Evolutionary conservation across 2,329 filamentous ascomycete genomes (phyloP).

Genomic region (Fusarium mundagurra): DNA sequence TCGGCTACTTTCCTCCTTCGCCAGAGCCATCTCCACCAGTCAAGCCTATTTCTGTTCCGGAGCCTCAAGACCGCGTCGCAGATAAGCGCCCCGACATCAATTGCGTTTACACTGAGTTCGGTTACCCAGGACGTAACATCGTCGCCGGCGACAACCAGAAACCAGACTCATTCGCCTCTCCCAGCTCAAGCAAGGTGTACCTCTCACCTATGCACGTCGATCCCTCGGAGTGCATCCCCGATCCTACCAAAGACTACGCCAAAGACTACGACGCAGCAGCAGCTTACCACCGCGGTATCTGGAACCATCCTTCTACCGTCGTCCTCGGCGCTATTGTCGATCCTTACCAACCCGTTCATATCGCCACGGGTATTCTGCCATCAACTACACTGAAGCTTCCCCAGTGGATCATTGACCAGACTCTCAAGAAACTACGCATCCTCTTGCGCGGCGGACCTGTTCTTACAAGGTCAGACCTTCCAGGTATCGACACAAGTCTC

Average conservation of each 20-base stretch:
- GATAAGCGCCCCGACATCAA: neutral
- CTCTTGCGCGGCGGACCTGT: neutral
- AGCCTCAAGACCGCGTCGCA: neutral
- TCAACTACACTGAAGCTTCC: neutral
- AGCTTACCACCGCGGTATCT: neutral
- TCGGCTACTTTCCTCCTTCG: neutral
- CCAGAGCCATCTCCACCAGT: neutral
- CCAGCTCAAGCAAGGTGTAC: neutral
- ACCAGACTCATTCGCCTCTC: neutral
- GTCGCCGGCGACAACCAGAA: neutral
- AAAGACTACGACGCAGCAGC: neutral
- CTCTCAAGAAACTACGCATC: neutral
- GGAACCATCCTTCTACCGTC: neutral
- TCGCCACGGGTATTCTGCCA: neutral
- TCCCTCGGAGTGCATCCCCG: neutral
- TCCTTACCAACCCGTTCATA: neutral
- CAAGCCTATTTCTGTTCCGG: neutral
- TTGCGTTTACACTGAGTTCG: neutral
- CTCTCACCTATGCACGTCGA: neutral
- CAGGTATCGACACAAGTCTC: neutral
- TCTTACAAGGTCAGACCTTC: neutral
- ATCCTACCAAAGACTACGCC: neutral
- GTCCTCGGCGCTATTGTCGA: neutral
- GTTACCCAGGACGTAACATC: neutral
- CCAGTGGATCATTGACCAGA: neutral